phyloP scores from a whole-genome alignment of 73 alveolate species.

The Blepharisma japonicum region DNA sequence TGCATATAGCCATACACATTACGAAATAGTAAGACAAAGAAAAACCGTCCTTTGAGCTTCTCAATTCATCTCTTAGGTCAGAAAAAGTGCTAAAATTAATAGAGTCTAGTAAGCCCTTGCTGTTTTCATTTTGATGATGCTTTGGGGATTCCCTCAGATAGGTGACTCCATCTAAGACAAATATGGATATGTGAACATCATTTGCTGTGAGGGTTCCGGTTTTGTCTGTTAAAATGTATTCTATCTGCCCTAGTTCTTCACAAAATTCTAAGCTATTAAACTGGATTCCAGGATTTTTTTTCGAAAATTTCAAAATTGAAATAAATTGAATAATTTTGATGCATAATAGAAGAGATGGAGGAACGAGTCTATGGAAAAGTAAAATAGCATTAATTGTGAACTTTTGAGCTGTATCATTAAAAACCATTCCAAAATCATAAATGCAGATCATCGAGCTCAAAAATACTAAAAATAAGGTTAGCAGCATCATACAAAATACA shows the following conservation, averaged over 20 bases:
- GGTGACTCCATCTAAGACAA: neutral
- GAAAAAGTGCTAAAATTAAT: no score
- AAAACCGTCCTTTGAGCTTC: no score
- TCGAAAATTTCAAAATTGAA: neutral
- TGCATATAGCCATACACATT: conserved; percentile 18
- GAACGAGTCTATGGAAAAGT: neutral
- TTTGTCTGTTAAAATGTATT: neutral
- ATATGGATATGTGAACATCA: neutral
- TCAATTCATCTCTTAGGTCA: no score
- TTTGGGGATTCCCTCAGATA: neutral
- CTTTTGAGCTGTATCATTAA: no score
- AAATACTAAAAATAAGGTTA: no score
- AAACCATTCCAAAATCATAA: no score
- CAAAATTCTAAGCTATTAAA: neutral
- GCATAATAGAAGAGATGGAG: neutral
- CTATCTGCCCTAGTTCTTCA: conserved; percentile 4
- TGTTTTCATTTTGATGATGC: no score
- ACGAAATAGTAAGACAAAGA: neutral
- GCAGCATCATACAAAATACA: no score
- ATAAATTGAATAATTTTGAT: neutral
- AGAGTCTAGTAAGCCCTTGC: no score
- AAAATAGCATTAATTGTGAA: no score
- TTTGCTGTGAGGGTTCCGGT: conserved; percentile 23
- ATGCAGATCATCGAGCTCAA: neutral
- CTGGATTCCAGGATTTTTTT: neutral